Evolutionary conservation across 1,284 basidiomycete species (phyloP), one percentile per base, ranked within the genome.

Genomic region (Ceratobasidium sp.): DNA sequence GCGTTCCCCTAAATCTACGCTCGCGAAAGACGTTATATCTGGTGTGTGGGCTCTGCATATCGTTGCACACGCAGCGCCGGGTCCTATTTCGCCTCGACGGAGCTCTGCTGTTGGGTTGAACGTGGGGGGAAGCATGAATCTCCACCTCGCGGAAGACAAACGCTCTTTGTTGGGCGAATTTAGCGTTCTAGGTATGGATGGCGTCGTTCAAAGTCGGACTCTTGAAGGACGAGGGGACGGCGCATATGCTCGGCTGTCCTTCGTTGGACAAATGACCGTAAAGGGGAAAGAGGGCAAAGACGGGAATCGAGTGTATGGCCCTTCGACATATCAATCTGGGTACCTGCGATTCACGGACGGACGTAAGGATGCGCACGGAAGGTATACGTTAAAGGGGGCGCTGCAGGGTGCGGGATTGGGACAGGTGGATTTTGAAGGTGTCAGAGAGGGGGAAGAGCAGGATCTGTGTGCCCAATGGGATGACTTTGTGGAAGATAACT

Each of bases 181-280:
- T 62, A 51, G 57, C 19, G n/a, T 72, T 9, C 45, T 72, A 22
- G 69, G 69, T 22, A 72, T 72, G 69, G 69, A 72, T 31, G 69
- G 69, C 9, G 56, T 72, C 9, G 8, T 72, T 4, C 69, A 51
- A 45, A 72, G 69, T 31, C 59, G 56, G 29, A 60, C 69, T 7
- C 69, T 72, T 47, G 69, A 72, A 11, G 69, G 69, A 41, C 69
- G 69, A 51, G 36, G 59, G 17, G 69, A 72, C 41, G 69, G 69
- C 9, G 69, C 69, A 27, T 72, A 72, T 36, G 69, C 69, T 11
- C 69, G 69, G 7, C 36, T 72, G 47, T 17, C 50, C n/a, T 72
- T 72, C 48, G 69, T 60, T 9, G 69, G 69, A 22, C 69, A 72
- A 29, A 60, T 72, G 56, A 24, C 69, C 27, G 15, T 56, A 17